Percentiles rank a stretch among this genome's conserved stretches.
phyloP scores from a whole-genome alignment of 2,329 filamentous ascomycete genomes.

The Fusarium xylarioides region DNA sequence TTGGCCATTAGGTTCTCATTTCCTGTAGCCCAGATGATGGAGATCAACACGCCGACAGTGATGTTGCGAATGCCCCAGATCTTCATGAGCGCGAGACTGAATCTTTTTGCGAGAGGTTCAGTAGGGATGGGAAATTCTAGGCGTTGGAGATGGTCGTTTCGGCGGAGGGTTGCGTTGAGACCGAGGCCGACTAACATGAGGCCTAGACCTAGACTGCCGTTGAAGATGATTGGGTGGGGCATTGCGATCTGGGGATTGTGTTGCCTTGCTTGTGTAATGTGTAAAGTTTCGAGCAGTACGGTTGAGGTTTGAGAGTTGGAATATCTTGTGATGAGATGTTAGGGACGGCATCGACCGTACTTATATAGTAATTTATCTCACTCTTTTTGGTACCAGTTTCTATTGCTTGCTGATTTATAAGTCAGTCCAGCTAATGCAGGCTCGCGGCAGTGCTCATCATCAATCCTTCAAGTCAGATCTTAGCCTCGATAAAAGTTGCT shows the following conservation, averaged over 20 bases:
- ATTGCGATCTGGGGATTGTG: not conserved
- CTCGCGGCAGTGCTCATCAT: not conserved
- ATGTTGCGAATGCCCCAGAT: constrained; percentile 23
- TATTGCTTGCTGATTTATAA: not conserved
- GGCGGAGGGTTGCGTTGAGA: constrained; percentile 13
- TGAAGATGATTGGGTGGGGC: constrained; percentile 12
- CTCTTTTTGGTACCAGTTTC: not conserved
- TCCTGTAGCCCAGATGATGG: not conserved
- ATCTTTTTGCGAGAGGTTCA: constrained; percentile 4
- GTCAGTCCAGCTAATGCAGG: not conserved
- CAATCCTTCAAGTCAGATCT: not conserved
- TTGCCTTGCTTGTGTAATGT: too few species aligned
- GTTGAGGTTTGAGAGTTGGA: not conserved
- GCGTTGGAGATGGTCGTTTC: not conserved
- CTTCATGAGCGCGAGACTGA: constrained; percentile 4
- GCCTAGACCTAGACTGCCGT: not conserved
- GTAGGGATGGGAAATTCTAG: constrained; percentile 11
- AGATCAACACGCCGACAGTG: not conserved
- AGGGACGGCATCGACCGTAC: accelerated
- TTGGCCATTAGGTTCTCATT: not conserved
- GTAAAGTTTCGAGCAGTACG: accelerated
- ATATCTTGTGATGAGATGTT: not conserved
- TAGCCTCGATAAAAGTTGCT: constrained; percentile 5
- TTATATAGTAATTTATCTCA: not conserved
- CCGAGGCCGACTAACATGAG: constrained; percentile 7